Evolutionary conservation across 306 rosid genomes (phyloP), one percentile per base, ranked within the genome.

Genomic region (Pueraria montana): DNA sequence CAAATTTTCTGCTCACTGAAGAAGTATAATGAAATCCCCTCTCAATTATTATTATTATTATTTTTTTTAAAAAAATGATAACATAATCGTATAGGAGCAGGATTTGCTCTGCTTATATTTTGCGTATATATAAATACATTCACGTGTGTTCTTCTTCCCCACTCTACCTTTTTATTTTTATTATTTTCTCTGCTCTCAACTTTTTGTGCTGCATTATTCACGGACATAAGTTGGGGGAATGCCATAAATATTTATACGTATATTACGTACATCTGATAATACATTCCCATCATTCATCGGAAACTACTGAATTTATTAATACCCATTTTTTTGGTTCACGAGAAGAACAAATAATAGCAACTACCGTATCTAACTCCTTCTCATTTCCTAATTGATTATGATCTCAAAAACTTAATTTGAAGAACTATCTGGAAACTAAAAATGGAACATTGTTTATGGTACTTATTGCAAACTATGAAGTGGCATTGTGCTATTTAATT

Each of bases 131-230:
- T 77, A 26, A 61, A 45, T 77, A 62, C 9, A 62, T 27, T 78
- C 82, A 78, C 63, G 65, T 21, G 82, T 78, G 21, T 49, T 65
- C 34, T 65, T 48, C 17, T 27, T 27, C 32, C 32, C 13, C 30
- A 18, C 2, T 43, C 56, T 18, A 0, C 23, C 18, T 2, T 2
- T 13, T 4, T n/a, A 4, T 17, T 61, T 17, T 43, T 4, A 23
- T 24, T 24, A 26, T 48, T 32, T 4, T 7, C 4, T 12, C 2
- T 17, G 40, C 8, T 4, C 16, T 8, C 26, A 30, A 30, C 36
- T 17, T 62, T 77, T 77, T 49, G 14, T 66, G 26, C 26, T 53
- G 77, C 77, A 68, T 68, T 55, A 67, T 55, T 79, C 20, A 43
- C 21, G 59, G 59, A 53, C 38, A 68, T 24, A 68, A 40, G 69